Base-by-base conservation (phyloP, 805 yeast genomes). In the Ogataea pignaliae region DNA sequence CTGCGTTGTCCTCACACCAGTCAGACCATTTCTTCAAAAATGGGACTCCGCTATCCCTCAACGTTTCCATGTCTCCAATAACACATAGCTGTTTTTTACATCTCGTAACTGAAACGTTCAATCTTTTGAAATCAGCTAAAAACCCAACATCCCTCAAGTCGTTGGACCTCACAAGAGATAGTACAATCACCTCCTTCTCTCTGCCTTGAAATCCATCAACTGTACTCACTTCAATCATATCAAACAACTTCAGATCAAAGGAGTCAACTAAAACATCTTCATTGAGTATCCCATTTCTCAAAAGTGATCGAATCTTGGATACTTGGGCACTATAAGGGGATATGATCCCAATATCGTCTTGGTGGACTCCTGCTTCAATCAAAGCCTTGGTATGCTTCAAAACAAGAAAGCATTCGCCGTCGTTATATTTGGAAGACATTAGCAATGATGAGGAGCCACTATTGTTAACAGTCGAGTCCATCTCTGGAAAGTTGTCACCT, bases 201-300 rank as follows among this genome's bases (percentile, higher is more conserved):
- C 97, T 71, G 1, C 99, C 99, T 68, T 91, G 99, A 57, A 91
- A 93, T 1, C 97, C 97, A 66, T 91, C 99, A 4, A 91, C 91
- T 0, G 97, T 88, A 4, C 95, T 79, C 0, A 90, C 77, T 57
- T 91, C 98, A 6, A 91, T 67, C 33, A 13, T 30, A 30, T 30
- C 33, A 30, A 30, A 30, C 13, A 13, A 30, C 9, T 30, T 30
- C 5, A 2, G 48, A 57, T 0, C 75, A 71, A 39, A 65, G 67
- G 15, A 41, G 36, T 35, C 41, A 3, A 12, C 36, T 32, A 33
- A 16, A 9, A 11, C 30, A 35, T 49, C 56, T 7, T 42, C 46
- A 15, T 34, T 37, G 10, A 56, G 29, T 3, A 26, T 31, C 2
- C 60, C 63, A 3, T 46, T 45, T 42, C 70, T 67, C 1, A 85